A percentile compares a stretch with the other conserved stretches of the same genome.
Evolutionary conservation across 441 rosid species (phyloP).

Genomic region (Gossypium trilobum): DNA sequence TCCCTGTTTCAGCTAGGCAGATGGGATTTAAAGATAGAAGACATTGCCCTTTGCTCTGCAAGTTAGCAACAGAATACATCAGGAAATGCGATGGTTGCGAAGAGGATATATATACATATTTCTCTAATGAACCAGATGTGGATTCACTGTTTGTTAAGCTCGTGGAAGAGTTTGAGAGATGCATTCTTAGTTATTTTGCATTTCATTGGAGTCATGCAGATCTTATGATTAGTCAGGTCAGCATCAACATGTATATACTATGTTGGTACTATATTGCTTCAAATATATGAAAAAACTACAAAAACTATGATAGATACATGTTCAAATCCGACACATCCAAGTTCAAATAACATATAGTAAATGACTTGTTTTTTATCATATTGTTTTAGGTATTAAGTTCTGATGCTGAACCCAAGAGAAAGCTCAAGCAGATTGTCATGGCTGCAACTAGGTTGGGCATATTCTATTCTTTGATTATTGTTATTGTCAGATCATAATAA

Average conservation of each 20-base stretch:
- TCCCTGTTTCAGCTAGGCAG: constrained; percentile 57
- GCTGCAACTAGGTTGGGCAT: constrained; percentile 68
- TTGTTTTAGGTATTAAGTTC: constrained; percentile 57
- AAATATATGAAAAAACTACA: background rate
- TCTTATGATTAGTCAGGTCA: constrained; percentile 73
- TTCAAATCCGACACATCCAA: background rate
- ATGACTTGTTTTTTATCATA: background rate
- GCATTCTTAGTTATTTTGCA: constrained; percentile 90
- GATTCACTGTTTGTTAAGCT: constrained; percentile 88
- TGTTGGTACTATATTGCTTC: background rate
- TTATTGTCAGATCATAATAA: background rate
- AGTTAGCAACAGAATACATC: constrained; percentile 75
- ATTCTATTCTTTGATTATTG: background rate
- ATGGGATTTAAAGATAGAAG: constrained; percentile 81
- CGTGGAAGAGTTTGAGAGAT: constrained; percentile 88
- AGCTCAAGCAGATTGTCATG: constrained; percentile 81
- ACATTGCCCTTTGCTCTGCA: constrained; percentile 78
- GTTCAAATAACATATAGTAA: background rate
- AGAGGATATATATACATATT: constrained; percentile 69
- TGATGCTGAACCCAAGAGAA: constrained; percentile 73
- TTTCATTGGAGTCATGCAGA: constrained; percentile 93
- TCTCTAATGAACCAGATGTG: constrained; percentile 58
- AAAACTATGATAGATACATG: background rate
- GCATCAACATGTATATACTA: background rate
- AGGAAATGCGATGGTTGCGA: constrained; percentile 59